Conservation (phyloP, 2,329 filamentous ascomycete species). For the Lachnellula hyalina region DNA sequence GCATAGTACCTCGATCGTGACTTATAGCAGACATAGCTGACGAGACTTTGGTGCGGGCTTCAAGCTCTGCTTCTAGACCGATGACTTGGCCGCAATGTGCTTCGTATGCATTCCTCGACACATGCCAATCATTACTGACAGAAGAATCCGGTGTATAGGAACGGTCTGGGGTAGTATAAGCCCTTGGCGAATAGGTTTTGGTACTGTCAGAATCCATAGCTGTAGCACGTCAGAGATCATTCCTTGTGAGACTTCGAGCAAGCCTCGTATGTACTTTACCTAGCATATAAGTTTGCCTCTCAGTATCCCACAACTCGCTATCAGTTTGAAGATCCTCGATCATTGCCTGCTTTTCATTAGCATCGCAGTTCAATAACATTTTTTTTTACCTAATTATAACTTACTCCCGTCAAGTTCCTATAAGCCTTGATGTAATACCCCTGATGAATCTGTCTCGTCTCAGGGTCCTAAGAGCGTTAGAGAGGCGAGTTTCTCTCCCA, state of each 20-base stretch:
- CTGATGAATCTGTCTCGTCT: slow-evolving; percentile 54
- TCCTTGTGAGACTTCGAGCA: neutral
- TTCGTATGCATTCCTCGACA: neutral
- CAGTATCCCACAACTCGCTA: slow-evolving; percentile 39
- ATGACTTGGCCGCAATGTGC: neutral
- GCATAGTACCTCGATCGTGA: neutral
- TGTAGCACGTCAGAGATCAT: neutral
- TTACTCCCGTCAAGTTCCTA: slow-evolving; percentile 42
- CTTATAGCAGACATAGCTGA: no score
- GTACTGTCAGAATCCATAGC: neutral
- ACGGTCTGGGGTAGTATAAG: neutral
- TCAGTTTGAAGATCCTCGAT: slow-evolving; percentile 44
- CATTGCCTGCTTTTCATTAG: slow-evolving; percentile 37
- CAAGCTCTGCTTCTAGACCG: neutral
- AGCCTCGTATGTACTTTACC: neutral
- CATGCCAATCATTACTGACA: neutral
- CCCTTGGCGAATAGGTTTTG: neutral
- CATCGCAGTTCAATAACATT: neutral
- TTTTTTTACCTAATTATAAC: neutral
- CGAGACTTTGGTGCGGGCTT: neutral
- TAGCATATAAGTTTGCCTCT: neutral
- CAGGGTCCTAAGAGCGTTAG: slow-evolving; percentile 41
- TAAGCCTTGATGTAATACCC: slow-evolving; percentile 73
- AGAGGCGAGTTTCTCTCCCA: no score
- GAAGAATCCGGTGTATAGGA: neutral